phyloP scores from a whole-genome alignment of 805 yeast species.

The Lipomyces anomalus region DNA sequence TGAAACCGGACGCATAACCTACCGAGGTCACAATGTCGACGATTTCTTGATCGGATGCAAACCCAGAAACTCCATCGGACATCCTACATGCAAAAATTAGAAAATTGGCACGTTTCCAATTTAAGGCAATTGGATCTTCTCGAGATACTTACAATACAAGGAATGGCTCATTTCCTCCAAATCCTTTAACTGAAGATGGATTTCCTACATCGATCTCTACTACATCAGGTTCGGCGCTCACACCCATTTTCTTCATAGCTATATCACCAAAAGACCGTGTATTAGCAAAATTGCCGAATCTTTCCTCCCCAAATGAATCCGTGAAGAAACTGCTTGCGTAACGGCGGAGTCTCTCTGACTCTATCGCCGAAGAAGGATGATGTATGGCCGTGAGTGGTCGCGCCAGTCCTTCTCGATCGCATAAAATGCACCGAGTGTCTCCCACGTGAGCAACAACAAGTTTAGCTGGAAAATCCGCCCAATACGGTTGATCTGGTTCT shows the following conservation, averaged over 20 bases:
- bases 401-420: constrained; percentile 75
- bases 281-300: constrained; percentile 79
- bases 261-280: constrained; percentile 93
- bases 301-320: constrained; percentile 88
- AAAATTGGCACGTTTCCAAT: too few species aligned
- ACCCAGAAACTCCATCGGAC: constrained; percentile 82
- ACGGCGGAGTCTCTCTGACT: constrained; percentile 62
- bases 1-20: constrained; percentile 38
- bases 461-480: constrained; percentile 64
- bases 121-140: too few species aligned
- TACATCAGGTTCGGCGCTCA: constrained; percentile 89
- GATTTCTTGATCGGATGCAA: constrained; percentile 81
- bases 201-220: constrained; percentile 64
- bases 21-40: constrained; percentile 64
- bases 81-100: too few species aligned
- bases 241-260: constrained; percentile 72
- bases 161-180: constrained; percentile 45
- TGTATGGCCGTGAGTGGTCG: constrained; percentile 74
- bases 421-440: constrained; percentile 81
- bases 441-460: constrained; percentile 85
- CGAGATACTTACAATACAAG: too few species aligned
- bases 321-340: constrained; percentile 60
- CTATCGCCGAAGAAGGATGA: constrained; percentile 80
- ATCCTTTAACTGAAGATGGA: constrained; percentile 21
- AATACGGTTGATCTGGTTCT: constrained; percentile 38